Evolutionary conservation across 129 eudicot species (phyloP), one percentile per base, ranked within the genome.

Genomic region (Pittosporum tobira): DNA sequence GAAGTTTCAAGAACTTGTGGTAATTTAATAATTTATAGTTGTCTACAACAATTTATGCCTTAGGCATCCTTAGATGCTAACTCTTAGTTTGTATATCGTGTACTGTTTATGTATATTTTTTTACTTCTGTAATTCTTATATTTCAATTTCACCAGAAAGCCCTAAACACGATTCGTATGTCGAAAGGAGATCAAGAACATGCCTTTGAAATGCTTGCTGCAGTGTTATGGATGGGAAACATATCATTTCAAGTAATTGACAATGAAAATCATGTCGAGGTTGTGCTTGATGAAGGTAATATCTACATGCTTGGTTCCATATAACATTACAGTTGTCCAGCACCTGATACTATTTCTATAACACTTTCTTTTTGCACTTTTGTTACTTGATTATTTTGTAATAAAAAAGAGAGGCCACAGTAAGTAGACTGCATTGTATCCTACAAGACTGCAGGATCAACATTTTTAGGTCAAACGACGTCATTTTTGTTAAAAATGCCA

Each of bases 151-250:
- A 50, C 52, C 83, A 91, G 99, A 85, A 71, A 70, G 99, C 99
- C 61, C 47, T 91, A 55, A 66, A 69, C 48, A 29, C 53, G 31
- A 58, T 87, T 54, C 53, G 56, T 72, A 74, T 87, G 45, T 51
- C 79, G 59, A 66, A 69, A 59, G 81, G 74, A 55, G 85, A 87
- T 62, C 88, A 87, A 73, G 96, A 87, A 56, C 75, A 75, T 30
- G 71, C 71, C 19, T 83, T 83, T 49, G 79, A 82, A 71, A 73
- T 87, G 82, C 83, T 91, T 47, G 85, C 99, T 64, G 90, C 96
- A 45, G 79, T 91, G 36, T 66, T 91, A 62, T 91, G 99, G 99
- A 75, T 91, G 40, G 99, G 99, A 59, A 91, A 91, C 79, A 83
- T 87, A 65, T 69, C 90, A 31, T 91, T 91, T 73, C 79, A 83